phyloP scores from a whole-genome alignment of 2,329 filamentous ascomycete species.

The Xylariaceae sp. region DNA sequence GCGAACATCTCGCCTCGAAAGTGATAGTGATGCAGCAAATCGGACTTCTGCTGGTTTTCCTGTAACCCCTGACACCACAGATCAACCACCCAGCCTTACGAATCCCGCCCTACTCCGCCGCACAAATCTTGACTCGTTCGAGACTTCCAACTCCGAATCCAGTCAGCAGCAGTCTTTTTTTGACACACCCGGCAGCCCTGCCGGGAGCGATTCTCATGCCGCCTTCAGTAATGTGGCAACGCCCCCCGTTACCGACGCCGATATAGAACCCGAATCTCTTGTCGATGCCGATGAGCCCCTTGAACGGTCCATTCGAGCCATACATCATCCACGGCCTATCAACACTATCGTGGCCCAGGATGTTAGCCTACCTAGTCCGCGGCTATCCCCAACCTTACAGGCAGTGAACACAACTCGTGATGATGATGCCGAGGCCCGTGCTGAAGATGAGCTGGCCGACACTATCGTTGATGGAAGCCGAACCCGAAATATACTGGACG shows the following conservation, averaged over 20 bases:
- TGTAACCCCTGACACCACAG: conserved; percentile 57
- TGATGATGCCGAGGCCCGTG: conserved; percentile 41
- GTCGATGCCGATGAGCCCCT: conserved; percentile 49
- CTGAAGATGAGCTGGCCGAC: conserved; percentile 38
- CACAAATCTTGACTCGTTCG: conserved; percentile 40
- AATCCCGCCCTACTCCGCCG: conserved; percentile 41
- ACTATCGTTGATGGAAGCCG: conserved; percentile 41
- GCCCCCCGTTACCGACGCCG: conserved; percentile 70
- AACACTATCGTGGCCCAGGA: conserved; percentile 75
- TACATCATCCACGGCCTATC: conserved; percentile 50
- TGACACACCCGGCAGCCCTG: conserved; percentile 52
- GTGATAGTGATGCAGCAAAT: conserved; percentile 24
- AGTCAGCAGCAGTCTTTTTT: conserved; percentile 40
- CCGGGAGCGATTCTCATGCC: conserved; percentile 53
- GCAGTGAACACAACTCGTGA: conserved; percentile 47
- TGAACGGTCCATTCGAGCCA: conserved; percentile 43
- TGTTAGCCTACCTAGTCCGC: conserved; percentile 89
- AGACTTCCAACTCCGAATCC: conserved; percentile 44
- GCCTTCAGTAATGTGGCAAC: conserved; percentile 65
- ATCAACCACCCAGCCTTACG: conserved; percentile 32
- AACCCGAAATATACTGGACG: conserved; percentile 39
- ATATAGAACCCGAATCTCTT: conserved; percentile 61
- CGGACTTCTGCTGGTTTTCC: conserved; percentile 36
- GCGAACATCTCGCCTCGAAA: conserved; percentile 31
- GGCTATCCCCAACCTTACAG: conserved; percentile 85